phyloP scores from a whole-genome alignment of 768 basidiomycete species.

The Boletus subparvulus region DNA sequence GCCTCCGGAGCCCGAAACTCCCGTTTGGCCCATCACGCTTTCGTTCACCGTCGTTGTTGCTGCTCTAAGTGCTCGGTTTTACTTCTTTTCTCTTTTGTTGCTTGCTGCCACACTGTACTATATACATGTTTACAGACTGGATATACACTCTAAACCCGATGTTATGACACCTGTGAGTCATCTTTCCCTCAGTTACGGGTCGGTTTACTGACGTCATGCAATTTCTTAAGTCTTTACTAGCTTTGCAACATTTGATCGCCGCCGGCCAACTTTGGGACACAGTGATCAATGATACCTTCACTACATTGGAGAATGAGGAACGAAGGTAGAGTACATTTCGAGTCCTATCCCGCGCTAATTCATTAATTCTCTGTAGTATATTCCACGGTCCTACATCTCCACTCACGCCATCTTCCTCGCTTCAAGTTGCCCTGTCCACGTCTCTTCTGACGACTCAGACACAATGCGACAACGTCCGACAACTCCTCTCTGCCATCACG shows the following conservation, averaged over 20 bases:
- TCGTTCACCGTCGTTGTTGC: slow-evolving; percentile 39
- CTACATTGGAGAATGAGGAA: slow-evolving; percentile 68
- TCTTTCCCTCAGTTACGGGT: neutral
- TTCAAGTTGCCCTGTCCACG: slow-evolving; percentile 71
- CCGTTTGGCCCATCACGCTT: slow-evolving; percentile 41
- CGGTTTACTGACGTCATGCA: slow-evolving; percentile 4
- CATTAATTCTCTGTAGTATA: slow-evolving; percentile 23
- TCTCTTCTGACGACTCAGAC: slow-evolving; percentile 73
- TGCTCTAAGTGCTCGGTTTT: slow-evolving; percentile 45
- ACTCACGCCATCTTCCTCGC: slow-evolving; percentile 27
- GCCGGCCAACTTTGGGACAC: slow-evolving; percentile 75
- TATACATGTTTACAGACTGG: slow-evolving; percentile 37
- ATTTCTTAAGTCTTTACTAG: slow-evolving; percentile 53
- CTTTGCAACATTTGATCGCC: slow-evolving; percentile 63
- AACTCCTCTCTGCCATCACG: slow-evolving; percentile 74
- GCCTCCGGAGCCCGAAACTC: slow-evolving; percentile 35
- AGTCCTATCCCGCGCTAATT: neutral
- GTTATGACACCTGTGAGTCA: slow-evolving; percentile 53
- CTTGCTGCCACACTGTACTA: slow-evolving; percentile 41
- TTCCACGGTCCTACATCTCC: slow-evolving; percentile 45
- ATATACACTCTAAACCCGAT: slow-evolving; percentile 40
- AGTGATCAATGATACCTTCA: slow-evolving; percentile 66
- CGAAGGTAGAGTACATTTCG: slow-evolving; percentile 45
- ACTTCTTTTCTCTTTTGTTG: slow-evolving; percentile 39
- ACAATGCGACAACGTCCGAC: slow-evolving; percentile 81